phyloP scores from a whole-genome alignment of 2,329 filamentous ascomycete species.

The Colletotrichum lupini region DNA sequence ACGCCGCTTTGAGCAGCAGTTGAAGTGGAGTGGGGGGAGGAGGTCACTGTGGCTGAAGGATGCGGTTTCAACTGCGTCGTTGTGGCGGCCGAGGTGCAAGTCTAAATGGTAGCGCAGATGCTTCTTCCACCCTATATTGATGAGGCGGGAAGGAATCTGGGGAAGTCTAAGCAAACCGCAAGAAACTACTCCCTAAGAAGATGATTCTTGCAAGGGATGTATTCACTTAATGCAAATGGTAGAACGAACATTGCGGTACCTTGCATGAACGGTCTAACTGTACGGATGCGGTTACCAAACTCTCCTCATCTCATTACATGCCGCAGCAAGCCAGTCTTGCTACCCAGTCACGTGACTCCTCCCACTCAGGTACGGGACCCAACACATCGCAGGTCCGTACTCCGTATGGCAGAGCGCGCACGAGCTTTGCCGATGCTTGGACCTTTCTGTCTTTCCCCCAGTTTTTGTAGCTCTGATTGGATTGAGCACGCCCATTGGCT shows the following conservation, averaged over 20 bases:
- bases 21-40: constrained; percentile 27
- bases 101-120: background rate
- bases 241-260: background rate
- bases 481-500: constrained; percentile 30
- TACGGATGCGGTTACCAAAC: background rate
- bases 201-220: background rate
- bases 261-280: background rate
- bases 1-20: constrained; percentile 34
- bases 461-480: constrained; percentile 27
- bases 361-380: too few relatives aligned
- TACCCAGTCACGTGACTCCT: background rate
- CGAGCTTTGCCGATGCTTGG: background rate
- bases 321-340: background rate
- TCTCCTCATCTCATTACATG: background rate
- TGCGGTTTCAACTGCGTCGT: constrained; percentile 1
- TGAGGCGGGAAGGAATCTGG: background rate
- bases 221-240: background rate
- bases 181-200: background rate
- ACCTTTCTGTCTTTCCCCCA: constrained; percentile 11
- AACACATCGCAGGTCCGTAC: background rate
- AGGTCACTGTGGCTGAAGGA: constrained; percentile 34
- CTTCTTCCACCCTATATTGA: background rate
- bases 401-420: background rate
- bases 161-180: background rate
- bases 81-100: background rate